Percentiles rank a stretch among this genome's conserved stretches.
Conservation (phyloP, 1,139 yeast species). For the Saccharomyces pastorianus region DNA sequence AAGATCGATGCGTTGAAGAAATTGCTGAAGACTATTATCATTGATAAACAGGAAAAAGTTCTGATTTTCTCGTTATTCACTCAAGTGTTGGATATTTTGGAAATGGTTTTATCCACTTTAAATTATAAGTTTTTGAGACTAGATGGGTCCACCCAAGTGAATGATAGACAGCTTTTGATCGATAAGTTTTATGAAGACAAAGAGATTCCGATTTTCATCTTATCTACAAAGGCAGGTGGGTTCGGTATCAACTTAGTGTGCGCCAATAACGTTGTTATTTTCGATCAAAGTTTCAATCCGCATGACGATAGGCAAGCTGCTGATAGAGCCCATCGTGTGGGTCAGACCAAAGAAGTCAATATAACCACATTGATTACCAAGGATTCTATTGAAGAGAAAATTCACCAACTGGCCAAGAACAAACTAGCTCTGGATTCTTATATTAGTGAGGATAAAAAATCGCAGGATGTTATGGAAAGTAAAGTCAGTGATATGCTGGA, state of each 20-base stretch:
- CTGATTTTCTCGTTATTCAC: slow-evolving; percentile 87
- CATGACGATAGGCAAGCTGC: slow-evolving; percentile 98
- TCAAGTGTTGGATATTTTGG: slow-evolving; percentile 82
- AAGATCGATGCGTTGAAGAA: slow-evolving; percentile 54
- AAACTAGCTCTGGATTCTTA: slow-evolving; percentile 70
- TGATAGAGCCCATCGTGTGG: slow-evolving; percentile 96
- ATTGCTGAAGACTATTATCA: slow-evolving; percentile 52
- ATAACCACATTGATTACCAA: slow-evolving; percentile 70
- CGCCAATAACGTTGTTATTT: slow-evolving; percentile 85
- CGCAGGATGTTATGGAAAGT: slow-evolving; percentile 23
- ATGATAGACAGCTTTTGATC: slow-evolving; percentile 83
- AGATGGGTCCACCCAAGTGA: slow-evolving; percentile 93
- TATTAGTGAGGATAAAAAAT: slow-evolving; percentile 27
- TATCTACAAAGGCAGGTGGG: slow-evolving; percentile 96
- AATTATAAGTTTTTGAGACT: slow-evolving; percentile 70
- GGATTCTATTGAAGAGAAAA: slow-evolving; percentile 82
- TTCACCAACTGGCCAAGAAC: slow-evolving; percentile 77
- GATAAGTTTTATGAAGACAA: slow-evolving; percentile 81
- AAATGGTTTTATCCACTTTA: slow-evolving; percentile 57
- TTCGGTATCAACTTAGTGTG: slow-evolving; percentile 95
- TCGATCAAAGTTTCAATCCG: slow-evolving; percentile 92
- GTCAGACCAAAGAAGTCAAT: slow-evolving; percentile 80
- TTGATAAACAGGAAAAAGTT: slow-evolving; percentile 58
- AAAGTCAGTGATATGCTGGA: slow-evolving; percentile 28
- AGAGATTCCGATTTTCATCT: slow-evolving; percentile 72